phyloP scores from a whole-genome alignment of 1,284 basidiomycete genomes.

The Singerocomus rubriflavus region DNA sequence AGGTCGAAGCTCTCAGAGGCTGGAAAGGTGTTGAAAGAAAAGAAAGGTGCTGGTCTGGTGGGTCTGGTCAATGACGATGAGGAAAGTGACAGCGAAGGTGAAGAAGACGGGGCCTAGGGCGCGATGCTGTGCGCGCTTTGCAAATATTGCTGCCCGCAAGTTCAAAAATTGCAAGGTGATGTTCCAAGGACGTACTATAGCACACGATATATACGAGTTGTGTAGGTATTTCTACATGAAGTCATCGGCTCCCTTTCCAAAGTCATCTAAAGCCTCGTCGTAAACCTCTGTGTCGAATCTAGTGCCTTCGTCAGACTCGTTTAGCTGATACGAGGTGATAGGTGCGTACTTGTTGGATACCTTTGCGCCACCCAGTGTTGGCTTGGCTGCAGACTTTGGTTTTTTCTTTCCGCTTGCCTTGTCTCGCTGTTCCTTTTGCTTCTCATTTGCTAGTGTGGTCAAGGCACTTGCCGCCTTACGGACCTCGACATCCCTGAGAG shows the following conservation, averaged over 20 bases:
- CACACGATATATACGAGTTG: slow-evolving; percentile 12
- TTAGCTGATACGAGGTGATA: slow-evolving; percentile 1
- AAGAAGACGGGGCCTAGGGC: slow-evolving; percentile 29
- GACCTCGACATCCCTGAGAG: slow-evolving; percentile 84
- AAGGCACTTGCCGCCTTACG: slow-evolving; percentile 81
- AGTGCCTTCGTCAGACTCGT: slow-evolving; percentile 11
- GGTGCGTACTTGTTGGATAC: slow-evolving; percentile 53
- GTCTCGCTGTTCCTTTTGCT: slow-evolving; percentile 85
- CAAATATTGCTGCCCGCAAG: neutral
- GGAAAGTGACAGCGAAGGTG: slow-evolving; percentile 55
- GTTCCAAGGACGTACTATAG: slow-evolving; percentile 10
- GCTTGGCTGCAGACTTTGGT: slow-evolving; percentile 68
- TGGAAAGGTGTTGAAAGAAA: slow-evolving; percentile 66
- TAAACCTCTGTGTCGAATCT: slow-evolving; percentile 79
- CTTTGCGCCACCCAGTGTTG: slow-evolving; percentile 71
- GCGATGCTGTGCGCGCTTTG: neutral
- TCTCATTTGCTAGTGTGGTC: slow-evolving; percentile 88
- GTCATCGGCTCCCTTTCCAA: slow-evolving; percentile 63
- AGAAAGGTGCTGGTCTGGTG: slow-evolving; percentile 64
- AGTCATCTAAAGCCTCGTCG: slow-evolving; percentile 84
- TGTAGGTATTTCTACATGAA: slow-evolving; percentile 60
- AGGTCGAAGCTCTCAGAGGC: slow-evolving; percentile 68
- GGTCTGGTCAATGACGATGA: slow-evolving; percentile 69
- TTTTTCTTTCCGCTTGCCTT: slow-evolving; percentile 90
- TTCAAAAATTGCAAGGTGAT: slow-evolving; percentile 10